A percentile compares a stretch with the other conserved stretches of the same genome.
These are phyloP conservation scores for Bipolaris victoriae DNA, from an alignment of 2,329 filamentous ascomycete genomes.

Conservation along the genomic window DNA sequence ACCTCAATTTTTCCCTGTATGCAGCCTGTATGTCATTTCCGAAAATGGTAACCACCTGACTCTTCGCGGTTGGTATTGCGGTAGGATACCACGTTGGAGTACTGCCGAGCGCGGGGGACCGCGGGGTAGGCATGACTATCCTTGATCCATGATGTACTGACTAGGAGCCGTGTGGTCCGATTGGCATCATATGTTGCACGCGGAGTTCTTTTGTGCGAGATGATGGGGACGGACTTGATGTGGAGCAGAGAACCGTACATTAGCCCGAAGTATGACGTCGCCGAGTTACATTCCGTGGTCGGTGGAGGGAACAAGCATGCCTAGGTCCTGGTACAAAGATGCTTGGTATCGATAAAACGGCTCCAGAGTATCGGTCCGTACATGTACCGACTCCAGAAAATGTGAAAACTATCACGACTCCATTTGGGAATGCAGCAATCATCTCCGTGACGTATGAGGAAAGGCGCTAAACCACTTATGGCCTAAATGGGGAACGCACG, in stretches of 20 bases:
- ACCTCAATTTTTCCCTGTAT: not conserved
- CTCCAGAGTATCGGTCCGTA: not conserved
- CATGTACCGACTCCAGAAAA: not conserved
- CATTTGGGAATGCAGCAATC: not conserved
- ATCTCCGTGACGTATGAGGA: not conserved
- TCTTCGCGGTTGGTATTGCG: slow-evolving; percentile 6
- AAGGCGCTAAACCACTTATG: not conserved
- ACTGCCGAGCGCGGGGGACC: slow-evolving; percentile 14
- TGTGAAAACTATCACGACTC: not conserved
- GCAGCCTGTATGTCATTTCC: slow-evolving; percentile 10
- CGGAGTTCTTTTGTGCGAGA: slow-evolving; percentile 3
- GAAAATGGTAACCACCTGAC: slow-evolving; percentile 2
- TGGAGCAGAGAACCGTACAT: not conserved
- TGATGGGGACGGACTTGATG: not conserved
- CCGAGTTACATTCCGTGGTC: slow-evolving; percentile 2
- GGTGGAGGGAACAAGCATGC: not conserved
- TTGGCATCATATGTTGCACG: slow-evolving; percentile 3
- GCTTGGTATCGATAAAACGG: not conserved
- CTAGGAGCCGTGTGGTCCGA: not conserved
- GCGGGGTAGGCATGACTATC: slow-evolving; percentile 21
- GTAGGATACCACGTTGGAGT: not conserved
- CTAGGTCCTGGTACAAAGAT: not conserved
- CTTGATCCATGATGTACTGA: slow-evolving; percentile 10
- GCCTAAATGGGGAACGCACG: not conserved
- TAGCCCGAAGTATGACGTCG: slow-evolving; percentile 7